Percentiles rank a stretch among this genome's conserved stretches.
Conservation (phyloP, 805 yeast genomes). For the Naumovozyma dairenensis region DNA sequence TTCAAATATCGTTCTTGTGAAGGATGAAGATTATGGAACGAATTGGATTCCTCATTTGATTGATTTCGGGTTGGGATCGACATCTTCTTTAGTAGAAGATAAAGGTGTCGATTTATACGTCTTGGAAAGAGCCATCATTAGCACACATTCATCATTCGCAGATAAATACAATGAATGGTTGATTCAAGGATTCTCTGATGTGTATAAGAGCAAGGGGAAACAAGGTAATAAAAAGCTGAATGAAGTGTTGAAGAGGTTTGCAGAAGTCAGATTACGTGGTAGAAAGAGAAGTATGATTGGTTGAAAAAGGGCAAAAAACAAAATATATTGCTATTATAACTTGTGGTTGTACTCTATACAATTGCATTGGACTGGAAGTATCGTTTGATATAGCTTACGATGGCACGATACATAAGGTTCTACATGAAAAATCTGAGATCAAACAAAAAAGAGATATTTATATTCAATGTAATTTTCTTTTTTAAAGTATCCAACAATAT, state of each 20-base stretch:
- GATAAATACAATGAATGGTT: constrained; percentile 58
- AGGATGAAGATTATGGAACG: constrained; percentile 8
- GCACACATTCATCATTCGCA: constrained; percentile 79
- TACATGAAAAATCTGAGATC: too few species aligned
- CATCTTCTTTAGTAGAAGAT: constrained; percentile 70
- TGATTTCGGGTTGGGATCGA: constrained; percentile 85
- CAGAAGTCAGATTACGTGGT: constrained; percentile 83
- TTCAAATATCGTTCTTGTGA: constrained; percentile 63
- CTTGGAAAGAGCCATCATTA: constrained; percentile 77
- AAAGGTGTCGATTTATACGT: constrained; percentile 97
- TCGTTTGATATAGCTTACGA: too few species aligned
- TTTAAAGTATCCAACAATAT: too few species aligned
- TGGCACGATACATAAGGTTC: too few species aligned
- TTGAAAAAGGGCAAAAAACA: too few species aligned
- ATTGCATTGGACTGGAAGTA: background rate
- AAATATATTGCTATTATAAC: too few species aligned
- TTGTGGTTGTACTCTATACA: background rate
- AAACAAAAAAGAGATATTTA: too few species aligned
- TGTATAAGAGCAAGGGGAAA: constrained; percentile 27
- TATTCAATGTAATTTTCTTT: too few species aligned
- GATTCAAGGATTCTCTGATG: constrained; percentile 53
- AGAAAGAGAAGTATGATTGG: constrained; percentile 94
- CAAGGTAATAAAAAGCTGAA: constrained; percentile 32
- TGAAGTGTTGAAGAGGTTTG: constrained; percentile 57
- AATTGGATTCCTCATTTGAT: constrained; percentile 51